Evolutionary conservation across 495 filamentous ascomycete genomes (phyloP), one percentile per base, ranked within the genome.

Genomic region (Bathelium albidoporum): DNA sequence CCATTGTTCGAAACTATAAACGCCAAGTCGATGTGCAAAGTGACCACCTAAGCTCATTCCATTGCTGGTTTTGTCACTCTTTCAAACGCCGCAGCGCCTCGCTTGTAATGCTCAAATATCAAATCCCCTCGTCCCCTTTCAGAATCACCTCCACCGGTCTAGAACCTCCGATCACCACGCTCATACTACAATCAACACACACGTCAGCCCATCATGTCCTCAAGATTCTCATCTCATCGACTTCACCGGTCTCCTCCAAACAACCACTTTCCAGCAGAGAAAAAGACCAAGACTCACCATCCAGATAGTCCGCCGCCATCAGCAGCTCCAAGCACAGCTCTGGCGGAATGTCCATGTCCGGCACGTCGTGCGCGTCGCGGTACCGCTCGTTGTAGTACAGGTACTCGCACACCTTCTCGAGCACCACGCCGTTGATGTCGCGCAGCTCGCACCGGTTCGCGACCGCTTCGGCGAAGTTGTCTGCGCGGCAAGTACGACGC

Each of bases 401-500:
- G 75, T 96, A 96, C 76, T 96, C 89, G 73, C 85, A 90, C 41
- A 96, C 87, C 74, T 91, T 93, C 72, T 95, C 91, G 2, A 98
- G 83, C 29, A 97, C 83, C 18, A 87, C 69, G 53, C 86, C 90
- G 71, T 75, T 88, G 63, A 95, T 85, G 61, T 88, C 89, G 53
- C 83, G 81, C 24, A 96, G 82, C 0, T 72, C 71, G 68, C 88
- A 90, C 26, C 84, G 78, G 24, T 85, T 88, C 1, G 81, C 83
- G 11, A 77, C 70, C 0, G 87, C 81, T 76, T 96, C 91, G 12
- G 76, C 68, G 74, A 95, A 95, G 59, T 80, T 82, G 70, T 80
- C 89, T 91, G 69, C 36, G 1, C 7, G 0, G 16, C 20, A 39
- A 39, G 5, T 14, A 39, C 5, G 49, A 7, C n/a, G 5, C 26